phyloP scores from a whole-genome alignment of 176 grass and related monocot genomes.

The Lolium multiflorum region DNA sequence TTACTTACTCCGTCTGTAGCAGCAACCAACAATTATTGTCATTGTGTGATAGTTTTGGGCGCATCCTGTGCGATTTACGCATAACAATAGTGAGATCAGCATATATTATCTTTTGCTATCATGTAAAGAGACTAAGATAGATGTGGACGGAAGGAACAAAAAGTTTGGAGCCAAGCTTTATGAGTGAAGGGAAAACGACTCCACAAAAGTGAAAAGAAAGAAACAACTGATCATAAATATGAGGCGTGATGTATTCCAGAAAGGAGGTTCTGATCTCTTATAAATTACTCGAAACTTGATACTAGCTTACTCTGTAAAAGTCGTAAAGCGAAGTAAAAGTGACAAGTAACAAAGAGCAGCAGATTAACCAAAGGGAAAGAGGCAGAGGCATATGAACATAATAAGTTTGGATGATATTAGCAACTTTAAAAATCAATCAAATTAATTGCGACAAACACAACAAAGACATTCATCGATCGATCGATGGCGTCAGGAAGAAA shows the following conservation, averaged over 20 bases:
- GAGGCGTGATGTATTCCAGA: background rate
- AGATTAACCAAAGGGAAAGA: background rate
- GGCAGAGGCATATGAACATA: background rate
- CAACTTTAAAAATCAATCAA: background rate
- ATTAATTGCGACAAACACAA: background rate
- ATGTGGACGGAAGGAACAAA: background rate
- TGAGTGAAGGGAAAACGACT: conserved; percentile 5
- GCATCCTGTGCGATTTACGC: background rate
- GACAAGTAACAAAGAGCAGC: background rate
- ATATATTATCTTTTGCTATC: conserved; percentile 4
- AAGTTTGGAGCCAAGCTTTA: background rate
- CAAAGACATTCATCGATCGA: background rate
- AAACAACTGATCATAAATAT: background rate
- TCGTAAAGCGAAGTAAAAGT: background rate
- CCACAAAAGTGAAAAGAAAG: background rate
- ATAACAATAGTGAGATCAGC: background rate
- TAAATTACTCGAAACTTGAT: background rate
- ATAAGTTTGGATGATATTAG: background rate
- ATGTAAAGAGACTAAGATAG: background rate
- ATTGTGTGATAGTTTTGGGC: background rate
- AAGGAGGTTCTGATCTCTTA: background rate
- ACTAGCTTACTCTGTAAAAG: conserved; percentile 10
- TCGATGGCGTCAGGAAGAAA: background rate
- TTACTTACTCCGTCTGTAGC: background rate
- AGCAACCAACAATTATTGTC: background rate